A percentile compares a stretch with the other conserved stretches of the same genome.
These are phyloP conservation scores for Sordariomycetes sp. DNA, from an alignment of 2,329 filamentous ascomycete species.

Conservation along the genomic window DNA sequence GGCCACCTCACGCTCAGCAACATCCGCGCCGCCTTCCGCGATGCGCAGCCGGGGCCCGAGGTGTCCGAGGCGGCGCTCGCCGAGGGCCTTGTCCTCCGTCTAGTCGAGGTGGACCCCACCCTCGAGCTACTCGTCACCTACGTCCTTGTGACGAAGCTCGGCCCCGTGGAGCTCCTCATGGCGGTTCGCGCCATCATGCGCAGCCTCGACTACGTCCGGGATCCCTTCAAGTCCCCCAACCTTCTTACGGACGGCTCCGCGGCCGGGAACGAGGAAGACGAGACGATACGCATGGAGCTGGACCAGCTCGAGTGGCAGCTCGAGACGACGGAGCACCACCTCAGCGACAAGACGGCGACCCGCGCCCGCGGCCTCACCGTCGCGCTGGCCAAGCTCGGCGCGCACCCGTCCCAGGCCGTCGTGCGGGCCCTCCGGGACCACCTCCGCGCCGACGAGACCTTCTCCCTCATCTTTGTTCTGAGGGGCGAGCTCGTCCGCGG, in stretches of 20 bases:
- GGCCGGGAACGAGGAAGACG: slow-evolving; percentile 18
- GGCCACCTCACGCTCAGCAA: slow-evolving; percentile 49
- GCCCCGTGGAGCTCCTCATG: slow-evolving; percentile 51
- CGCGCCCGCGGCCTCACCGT: slow-evolving; percentile 52
- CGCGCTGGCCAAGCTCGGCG: slow-evolving; percentile 56
- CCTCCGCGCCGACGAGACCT: slow-evolving; percentile 53
- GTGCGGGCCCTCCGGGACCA: slow-evolving; percentile 49
- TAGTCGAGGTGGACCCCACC: slow-evolving; percentile 54
- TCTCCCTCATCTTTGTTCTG: slow-evolving; percentile 59
- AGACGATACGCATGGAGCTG: slow-evolving; percentile 29
- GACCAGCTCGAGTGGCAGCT: slow-evolving; percentile 52
- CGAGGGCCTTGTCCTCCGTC: slow-evolving; percentile 46
- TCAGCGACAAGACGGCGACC: slow-evolving; percentile 49
- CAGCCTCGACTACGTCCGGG: slow-evolving; percentile 48
- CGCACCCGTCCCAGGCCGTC: slow-evolving; percentile 46
- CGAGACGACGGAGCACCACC: slow-evolving; percentile 51
- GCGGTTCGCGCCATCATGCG: slow-evolving; percentile 54
- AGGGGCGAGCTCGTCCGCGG: slow-evolving; percentile 61
- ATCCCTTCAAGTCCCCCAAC: slow-evolving; percentile 20
- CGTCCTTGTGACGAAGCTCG: slow-evolving; percentile 51
- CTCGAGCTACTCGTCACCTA: slow-evolving; percentile 54
- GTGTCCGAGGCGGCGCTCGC: slow-evolving; percentile 30
- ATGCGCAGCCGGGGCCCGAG: slow-evolving; percentile 27
- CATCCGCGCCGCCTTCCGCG: slow-evolving; percentile 41
- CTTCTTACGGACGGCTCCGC: slow-evolving; percentile 15